Base-by-base conservation (phyloP, 1,284 basidiomycete genomes). In the Cerrena zonata region DNA sequence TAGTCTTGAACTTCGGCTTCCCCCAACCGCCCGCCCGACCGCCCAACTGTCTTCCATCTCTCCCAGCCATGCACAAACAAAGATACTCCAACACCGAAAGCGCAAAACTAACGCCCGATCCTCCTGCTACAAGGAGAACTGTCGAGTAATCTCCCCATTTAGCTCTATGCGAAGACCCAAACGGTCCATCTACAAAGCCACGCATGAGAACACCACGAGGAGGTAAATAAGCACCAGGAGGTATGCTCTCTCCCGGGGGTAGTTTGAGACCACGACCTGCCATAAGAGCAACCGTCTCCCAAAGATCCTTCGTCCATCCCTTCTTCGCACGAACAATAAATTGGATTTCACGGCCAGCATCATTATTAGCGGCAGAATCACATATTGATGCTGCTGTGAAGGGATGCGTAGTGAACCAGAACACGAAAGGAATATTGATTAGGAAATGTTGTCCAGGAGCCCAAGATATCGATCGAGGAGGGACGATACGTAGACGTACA, bases 361-460 rank as follows among this genome's bases (percentile, higher is more conserved):
- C 67, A 13, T 65, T 64, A 0, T 63, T 58, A 4, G 72, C 72
- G 50, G 76, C 72, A 52, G 76, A 70, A 54, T 88, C 81, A 61
- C 81, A 83, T 25, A 84, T 75, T 37, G 82, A 83, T 18, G 82
- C 82, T 53, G 84, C 83, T 0, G 91, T 92, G 68, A 92, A 94
- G 1, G 91, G 91, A 62, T 94, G 91, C 2, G 82, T 80, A 45
- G 84, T 79, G 63, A 85, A 74, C 41, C 71, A 74, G 5, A 84
- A 82, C 11, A 94, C 72, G 19, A 76, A 75, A 1, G 91, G 91
- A 4, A 92, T 71, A 52, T 76, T 81, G 53, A 94, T 76, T 21
- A 89, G 75, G 57, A 92, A 81, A 65, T 89, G 85, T 63, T 91
- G 88, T 3, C 91, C 91, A 0, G 91, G 84, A 3, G 80, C 75